phyloP scores from a whole-genome alignment of 2,329 filamentous ascomycete genomes.

The Fusarium neocosmosporiellum region DNA sequence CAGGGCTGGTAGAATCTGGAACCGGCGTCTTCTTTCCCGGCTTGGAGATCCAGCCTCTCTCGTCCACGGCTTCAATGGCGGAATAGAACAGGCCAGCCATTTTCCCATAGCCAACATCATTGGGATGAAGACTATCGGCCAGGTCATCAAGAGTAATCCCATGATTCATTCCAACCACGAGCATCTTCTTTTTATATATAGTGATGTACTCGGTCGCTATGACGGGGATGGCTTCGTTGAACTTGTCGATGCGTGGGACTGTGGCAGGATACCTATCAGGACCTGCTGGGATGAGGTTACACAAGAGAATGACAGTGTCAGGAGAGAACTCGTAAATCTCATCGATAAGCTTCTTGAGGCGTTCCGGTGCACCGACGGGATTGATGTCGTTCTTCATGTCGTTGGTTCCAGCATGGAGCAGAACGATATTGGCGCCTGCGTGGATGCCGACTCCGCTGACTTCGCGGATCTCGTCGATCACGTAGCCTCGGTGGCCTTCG shows the following conservation, averaged over 20 bases:
- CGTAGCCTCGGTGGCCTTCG: neutral
- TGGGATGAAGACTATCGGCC: neutral
- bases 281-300: neutral
- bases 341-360: slow-evolving; percentile 7
- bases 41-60: neutral
- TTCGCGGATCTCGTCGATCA: neutral
- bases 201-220: neutral
- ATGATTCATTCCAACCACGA: neutral
- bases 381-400: neutral
- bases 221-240: neutral
- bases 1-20: neutral
- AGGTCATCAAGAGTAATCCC: neutral
- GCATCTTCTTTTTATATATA: neutral
- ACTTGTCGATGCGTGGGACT: neutral
- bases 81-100: neutral
- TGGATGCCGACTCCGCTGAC: neutral
- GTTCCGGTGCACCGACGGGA: neutral
- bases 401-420: neutral
- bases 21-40: neutral
- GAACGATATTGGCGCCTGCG: neutral
- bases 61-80: neutral
- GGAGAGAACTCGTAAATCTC: neutral
- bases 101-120: neutral
- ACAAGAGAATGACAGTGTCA: neutral
- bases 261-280: neutral